Base-by-base conservation (phyloP, 192 early-diverging fungal species). In the Coemansia sp. region DNA sequence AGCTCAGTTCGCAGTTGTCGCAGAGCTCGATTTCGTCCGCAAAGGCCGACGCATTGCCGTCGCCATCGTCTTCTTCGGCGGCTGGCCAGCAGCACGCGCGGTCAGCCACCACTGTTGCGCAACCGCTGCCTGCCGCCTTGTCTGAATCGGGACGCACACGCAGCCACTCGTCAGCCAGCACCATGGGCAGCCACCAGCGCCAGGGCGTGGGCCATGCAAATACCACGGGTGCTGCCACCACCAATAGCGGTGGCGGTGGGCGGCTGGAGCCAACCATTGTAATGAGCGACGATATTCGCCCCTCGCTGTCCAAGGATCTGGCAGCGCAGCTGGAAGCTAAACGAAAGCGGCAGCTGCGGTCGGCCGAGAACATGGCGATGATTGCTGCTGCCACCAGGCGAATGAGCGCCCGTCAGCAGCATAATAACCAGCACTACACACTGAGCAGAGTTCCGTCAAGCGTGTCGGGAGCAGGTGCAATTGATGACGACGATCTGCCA, bases 241-340 rank as follows among this genome's bases (percentile, higher is more conserved):
- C 32, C 32, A 32, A 32, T 32, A 32, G 4, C 32, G 2, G 32
- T 19, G 51, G 39, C 0, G 50, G 46, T 50, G 32, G 17, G 19
- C 5, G 9, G 16, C 7, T 22, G 53, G 72, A 85, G 51, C 81
- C 89, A 5, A 85, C 86, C n/a, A 63, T 92, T 2, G 89, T 93
- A 13, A 82, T 87, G 68, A 85, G 86, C 66, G 92, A 81, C 45
- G 69, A 77, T 25, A 81, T 80, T 32, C 68, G 78, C 5, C 78
- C 83, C 4, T 22, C 19, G 5, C 60, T 58, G n/a, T 19, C 75
- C 14, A 63, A 56, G 9, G 72, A 75, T 16, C 69, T 81, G 8
- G 48, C 12, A 0, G 65, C 65, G 0, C 38, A 54, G 49, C 50
- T 77, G 44, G 71, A 81, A 2, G 45, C 61, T 7, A 57, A 61